Percentiles rank a stretch among this genome's conserved stretches.
Conservation (phyloP, 805 yeast genomes). For the Kuraishia capsulata region DNA sequence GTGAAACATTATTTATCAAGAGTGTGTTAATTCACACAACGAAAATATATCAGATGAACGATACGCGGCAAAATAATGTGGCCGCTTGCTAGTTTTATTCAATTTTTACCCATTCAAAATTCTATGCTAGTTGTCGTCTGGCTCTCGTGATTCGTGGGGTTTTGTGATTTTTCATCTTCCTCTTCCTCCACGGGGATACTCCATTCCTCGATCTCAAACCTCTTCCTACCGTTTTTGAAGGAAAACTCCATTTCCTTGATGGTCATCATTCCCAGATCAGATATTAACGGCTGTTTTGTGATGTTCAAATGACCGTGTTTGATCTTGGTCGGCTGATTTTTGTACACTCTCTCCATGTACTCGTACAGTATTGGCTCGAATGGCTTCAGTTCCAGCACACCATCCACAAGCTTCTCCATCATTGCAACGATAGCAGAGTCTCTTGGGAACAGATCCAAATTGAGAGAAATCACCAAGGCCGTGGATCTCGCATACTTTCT, state of each 20-base stretch:
- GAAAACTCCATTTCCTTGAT: slow-evolving; percentile 69
- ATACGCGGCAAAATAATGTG: too few species aligned
- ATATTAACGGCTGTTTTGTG: slow-evolving; percentile 58
- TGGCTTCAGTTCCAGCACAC: slow-evolving; percentile 69
- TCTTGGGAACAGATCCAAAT: slow-evolving; percentile 60
- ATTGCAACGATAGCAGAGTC: slow-evolving; percentile 34
- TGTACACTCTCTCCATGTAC: slow-evolving; percentile 59
- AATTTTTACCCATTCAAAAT: background rate
- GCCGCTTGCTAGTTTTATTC: too few species aligned
- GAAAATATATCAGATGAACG: background rate
- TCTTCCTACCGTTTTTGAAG: slow-evolving; percentile 74
- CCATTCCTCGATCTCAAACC: slow-evolving; percentile 87
- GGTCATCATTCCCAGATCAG: slow-evolving; percentile 76
- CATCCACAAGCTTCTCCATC: slow-evolving; percentile 54
- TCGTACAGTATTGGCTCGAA: slow-evolving; percentile 67
- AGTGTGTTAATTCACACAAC: too few species aligned
- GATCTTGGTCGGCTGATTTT: slow-evolving; percentile 61
- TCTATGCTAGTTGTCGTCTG: slow-evolving; percentile 3
- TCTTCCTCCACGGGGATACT: slow-evolving; percentile 94
- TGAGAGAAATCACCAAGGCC: slow-evolving; percentile 47
- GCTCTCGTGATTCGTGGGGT: background rate
- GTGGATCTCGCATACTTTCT: slow-evolving; percentile 27
- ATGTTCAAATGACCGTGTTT: slow-evolving; percentile 85
- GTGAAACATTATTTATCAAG: background rate
- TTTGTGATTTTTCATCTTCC: slow-evolving; percentile 30